phyloP scores from a whole-genome alignment of 1,284 basidiomycete species.

The Apiotrichum mycotoxinovorans region DNA sequence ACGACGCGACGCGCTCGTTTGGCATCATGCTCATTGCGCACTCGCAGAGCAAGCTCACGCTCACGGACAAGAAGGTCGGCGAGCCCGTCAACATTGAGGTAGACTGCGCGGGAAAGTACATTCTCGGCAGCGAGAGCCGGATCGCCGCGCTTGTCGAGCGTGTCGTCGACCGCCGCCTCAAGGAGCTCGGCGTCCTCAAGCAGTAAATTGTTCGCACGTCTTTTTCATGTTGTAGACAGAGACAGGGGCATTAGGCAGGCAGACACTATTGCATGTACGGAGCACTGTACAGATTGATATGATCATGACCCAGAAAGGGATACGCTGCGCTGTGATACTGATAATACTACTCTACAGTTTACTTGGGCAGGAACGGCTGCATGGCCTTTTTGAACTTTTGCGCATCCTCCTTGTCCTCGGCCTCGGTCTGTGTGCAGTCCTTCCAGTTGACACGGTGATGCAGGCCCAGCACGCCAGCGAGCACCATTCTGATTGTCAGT shows the following conservation, averaged over 20 bases:
- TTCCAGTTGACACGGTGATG: constrained; percentile 87
- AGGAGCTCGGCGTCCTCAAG: constrained; percentile 15
- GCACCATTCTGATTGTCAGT: constrained; percentile 60
- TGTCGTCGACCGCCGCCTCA: constrained; percentile 56
- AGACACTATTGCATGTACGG: constrained; percentile 3
- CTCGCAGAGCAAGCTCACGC: constrained; percentile 82
- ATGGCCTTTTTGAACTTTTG: constrained; percentile 77
- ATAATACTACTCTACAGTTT: neutral
- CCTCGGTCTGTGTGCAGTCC: constrained; percentile 69
- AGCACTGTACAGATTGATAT: neutral
- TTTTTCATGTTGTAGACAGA: neutral
- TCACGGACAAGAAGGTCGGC: constrained; percentile 71
- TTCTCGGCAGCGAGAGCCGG: constrained; percentile 61
- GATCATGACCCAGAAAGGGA: neutral
- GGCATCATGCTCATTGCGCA: constrained; percentile 94
- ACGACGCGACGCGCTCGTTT: constrained; percentile 65
- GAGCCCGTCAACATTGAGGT: constrained; percentile 88
- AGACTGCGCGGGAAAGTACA: constrained; percentile 56
- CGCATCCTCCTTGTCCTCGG: constrained; percentile 76
- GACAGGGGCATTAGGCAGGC: neutral
- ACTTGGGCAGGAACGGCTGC: constrained; percentile 57
- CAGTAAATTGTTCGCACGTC: constrained; percentile 4
- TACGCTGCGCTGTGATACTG: neutral
- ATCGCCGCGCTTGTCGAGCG: constrained; percentile 65
- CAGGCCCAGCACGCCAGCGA: constrained; percentile 68